Conservation (phyloP, 2,329 filamentous ascomycete genomes). For the Septoria linicola region DNA sequence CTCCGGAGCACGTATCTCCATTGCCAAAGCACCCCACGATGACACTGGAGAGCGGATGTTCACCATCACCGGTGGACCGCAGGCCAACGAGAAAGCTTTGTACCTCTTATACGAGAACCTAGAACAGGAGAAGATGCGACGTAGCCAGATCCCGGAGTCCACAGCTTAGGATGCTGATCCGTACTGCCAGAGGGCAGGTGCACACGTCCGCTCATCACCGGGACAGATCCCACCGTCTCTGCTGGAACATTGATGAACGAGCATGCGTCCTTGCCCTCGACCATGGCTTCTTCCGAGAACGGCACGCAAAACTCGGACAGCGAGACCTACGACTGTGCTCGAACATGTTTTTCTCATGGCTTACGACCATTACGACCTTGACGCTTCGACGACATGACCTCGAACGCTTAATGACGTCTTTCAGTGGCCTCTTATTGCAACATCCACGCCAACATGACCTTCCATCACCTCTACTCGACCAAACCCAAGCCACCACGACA, state of each 20-base stretch:
- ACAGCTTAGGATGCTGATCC: constrained; percentile 35
- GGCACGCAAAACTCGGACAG: not conserved
- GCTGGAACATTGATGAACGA: constrained; percentile 15
- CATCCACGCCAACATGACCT: constrained; percentile 8
- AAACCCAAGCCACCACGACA: constrained; percentile 13
- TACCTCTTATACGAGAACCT: constrained; percentile 98
- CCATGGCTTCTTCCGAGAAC: not conserved
- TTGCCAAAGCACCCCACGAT: constrained; percentile 94
- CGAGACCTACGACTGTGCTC: constrained; percentile 18
- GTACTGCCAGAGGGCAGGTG: constrained; percentile 13
- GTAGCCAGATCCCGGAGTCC: constrained; percentile 68
- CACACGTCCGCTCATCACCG: not conserved
- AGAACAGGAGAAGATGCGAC: constrained; percentile 97
- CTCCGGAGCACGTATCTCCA: constrained; percentile 94
- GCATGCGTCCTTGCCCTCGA: not conserved
- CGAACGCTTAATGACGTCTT: constrained; percentile 28
- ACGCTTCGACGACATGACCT: constrained; percentile 31
- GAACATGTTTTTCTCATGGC: constrained; percentile 28
- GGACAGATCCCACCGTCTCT: constrained; percentile 16
- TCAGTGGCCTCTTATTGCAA: constrained; percentile 17
- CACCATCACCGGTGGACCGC: constrained; percentile 94
- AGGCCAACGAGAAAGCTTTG: constrained; percentile 91
- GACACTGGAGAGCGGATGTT: constrained; percentile 99
- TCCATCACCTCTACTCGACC: constrained; percentile 13
- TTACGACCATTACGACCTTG: constrained; percentile 32